Conservation (phyloP, 225 moss, liverwort and hornwort genomes). For the Polytrichum commune region DNA sequence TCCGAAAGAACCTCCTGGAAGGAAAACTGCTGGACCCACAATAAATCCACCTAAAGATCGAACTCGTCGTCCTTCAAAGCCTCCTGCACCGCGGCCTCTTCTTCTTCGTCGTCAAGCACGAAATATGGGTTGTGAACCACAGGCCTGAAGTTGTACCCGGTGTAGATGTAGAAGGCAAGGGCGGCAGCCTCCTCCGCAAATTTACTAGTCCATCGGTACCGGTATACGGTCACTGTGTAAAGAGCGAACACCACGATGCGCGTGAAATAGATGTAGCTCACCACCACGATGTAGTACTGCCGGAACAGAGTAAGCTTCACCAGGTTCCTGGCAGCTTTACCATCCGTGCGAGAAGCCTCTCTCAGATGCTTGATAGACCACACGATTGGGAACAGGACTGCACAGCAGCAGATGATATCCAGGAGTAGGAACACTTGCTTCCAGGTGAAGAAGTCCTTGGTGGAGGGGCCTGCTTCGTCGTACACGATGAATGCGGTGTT, state of each 20-base stretch:
- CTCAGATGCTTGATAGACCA: conserved; percentile 99
- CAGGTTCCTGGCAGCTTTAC: conserved; percentile 90
- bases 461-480: conserved; percentile 85
- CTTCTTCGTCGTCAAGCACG: conserved; percentile 95
- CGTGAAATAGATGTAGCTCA: conserved; percentile 96
- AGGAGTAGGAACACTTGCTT: conserved; percentile 84
- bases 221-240: conserved; percentile 79
- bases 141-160: conserved; percentile 90
- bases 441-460: conserved; percentile 92
- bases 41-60: conserved; percentile 39
- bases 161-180: conserved; percentile 91
- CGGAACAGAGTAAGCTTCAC: conserved; percentile 93
- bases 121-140: conserved; percentile 96
- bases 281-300: conserved; percentile 94
- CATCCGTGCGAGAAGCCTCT: conserved; percentile 88
- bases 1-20: not conserved
- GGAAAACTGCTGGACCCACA: not conserved
- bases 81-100: conserved; percentile 70
- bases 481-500: conserved; percentile 78
- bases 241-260: conserved; percentile 93
- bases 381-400: conserved; percentile 92
- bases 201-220: conserved; percentile 82
- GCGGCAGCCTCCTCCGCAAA: conserved; percentile 82
- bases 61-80: conserved; percentile 97
- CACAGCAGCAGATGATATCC: conserved; percentile 96